Evolutionary conservation across 768 basidiomycete genomes (phyloP).

Genomic region (Agaricus subrufescens): DNA sequence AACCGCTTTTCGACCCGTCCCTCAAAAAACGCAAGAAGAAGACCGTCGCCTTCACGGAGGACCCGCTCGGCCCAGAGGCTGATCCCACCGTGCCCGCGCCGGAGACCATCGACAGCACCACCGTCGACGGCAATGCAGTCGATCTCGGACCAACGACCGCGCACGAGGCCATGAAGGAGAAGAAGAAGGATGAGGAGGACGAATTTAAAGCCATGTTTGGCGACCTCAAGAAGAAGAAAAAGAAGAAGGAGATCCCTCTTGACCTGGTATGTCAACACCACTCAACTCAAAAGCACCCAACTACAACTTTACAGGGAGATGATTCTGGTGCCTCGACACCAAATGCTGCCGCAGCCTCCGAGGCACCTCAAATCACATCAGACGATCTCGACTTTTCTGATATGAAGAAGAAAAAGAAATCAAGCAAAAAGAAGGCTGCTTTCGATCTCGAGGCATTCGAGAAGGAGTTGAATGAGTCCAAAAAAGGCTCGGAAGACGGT

Average conservation of each 20-base stretch:
- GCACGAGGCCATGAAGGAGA: conserved; percentile 67
- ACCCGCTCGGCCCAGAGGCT: conserved; percentile 75
- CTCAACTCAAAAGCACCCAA: not conserved
- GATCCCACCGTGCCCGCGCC: conserved; percentile 81
- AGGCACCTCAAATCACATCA: conserved; percentile 43
- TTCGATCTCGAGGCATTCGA: conserved; percentile 93
- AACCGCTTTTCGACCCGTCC: conserved; percentile 80
- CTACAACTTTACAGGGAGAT: conserved; percentile 42
- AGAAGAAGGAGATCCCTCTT: conserved; percentile 87
- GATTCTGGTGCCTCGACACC: conserved; percentile 66
- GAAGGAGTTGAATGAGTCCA: conserved; percentile 78
- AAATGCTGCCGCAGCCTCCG: conserved; percentile 31
- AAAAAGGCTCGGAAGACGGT: conserved; percentile 51
- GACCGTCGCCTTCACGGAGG: conserved; percentile 79
- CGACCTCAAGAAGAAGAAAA: conserved; percentile 89
- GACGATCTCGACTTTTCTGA: conserved; percentile 94
- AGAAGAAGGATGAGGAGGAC: conserved; percentile 59
- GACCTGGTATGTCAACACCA: conserved; percentile 47
- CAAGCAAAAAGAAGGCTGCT: conserved; percentile 80
- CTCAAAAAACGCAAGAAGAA: conserved; percentile 89
- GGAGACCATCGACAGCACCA: conserved; percentile 63
- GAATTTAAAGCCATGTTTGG: conserved; percentile 84
- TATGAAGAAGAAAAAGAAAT: conserved; percentile 95
- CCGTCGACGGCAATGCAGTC: conserved; percentile 65
- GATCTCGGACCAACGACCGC: conserved; percentile 75